These are phyloP conservation scores for Mucor sp. DNA, from an alignment of 371 early-diverging fungal species.

Conservation along the genomic window DNA sequence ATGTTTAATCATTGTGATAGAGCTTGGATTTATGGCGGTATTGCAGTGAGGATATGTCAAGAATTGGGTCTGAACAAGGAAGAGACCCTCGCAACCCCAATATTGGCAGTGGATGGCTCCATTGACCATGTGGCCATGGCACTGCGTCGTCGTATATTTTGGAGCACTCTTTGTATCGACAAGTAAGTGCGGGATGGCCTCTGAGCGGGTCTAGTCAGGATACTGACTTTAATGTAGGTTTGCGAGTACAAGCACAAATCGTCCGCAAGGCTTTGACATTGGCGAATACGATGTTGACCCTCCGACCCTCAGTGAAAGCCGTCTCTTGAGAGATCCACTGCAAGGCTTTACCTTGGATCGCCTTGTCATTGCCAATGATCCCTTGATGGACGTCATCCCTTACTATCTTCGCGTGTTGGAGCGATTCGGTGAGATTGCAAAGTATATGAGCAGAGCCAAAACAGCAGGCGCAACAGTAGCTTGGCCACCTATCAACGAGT, in stretches of 20 bases:
- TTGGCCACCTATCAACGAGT: constrained; percentile 58
- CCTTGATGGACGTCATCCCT: constrained; percentile 33
- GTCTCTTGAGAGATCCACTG: constrained; percentile 40
- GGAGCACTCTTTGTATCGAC: constrained; percentile 59
- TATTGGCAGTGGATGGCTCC: constrained; percentile 31
- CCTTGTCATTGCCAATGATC: constrained; percentile 27
- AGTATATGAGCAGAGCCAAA: constrained; percentile 53
- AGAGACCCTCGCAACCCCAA: constrained; percentile 38
- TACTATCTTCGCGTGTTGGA: constrained; percentile 32
- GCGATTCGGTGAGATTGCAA: constrained; percentile 54
- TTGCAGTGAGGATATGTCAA: constrained; percentile 63
- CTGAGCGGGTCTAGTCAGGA: not conserved
- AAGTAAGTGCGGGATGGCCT: constrained; percentile 29
- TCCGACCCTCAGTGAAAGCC: constrained; percentile 51
- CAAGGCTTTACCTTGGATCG: constrained; percentile 31
- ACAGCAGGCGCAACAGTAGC: constrained; percentile 26
- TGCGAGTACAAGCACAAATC: constrained; percentile 53
- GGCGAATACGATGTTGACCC: constrained; percentile 55
- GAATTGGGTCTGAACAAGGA: constrained; percentile 63
- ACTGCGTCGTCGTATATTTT: constrained; percentile 58
- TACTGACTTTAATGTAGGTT: constrained; percentile 24
- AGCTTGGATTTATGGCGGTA: constrained; percentile 67
- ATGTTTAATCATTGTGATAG: constrained; percentile 11
- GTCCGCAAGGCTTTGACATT: constrained; percentile 60
- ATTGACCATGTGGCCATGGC: constrained; percentile 57